These are phyloP conservation scores for Talaromyces verruculosus DNA, from an alignment of 2,329 filamentous ascomycete genomes.

Conservation along the genomic window DNA sequence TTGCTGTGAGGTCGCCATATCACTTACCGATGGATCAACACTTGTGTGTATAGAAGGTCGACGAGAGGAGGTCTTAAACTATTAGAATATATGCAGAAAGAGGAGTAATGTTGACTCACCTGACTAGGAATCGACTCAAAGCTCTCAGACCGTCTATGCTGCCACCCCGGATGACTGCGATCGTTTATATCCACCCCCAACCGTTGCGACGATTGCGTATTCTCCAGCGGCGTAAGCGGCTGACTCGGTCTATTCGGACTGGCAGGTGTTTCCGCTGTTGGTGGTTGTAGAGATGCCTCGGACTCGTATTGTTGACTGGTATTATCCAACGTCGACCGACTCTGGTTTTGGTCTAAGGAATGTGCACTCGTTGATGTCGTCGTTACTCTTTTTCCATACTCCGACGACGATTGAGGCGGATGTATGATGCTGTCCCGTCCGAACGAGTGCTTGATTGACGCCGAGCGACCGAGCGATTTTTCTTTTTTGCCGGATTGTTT, in stretches of 20 bases:
- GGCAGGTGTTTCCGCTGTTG: conserved; percentile 15
- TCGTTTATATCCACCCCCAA: conserved; percentile 16
- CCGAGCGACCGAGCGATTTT: conserved; percentile 16
- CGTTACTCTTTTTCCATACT: conserved; percentile 6
- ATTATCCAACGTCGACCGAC: background rate
- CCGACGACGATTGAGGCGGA: background rate
- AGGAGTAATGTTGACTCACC: conserved; percentile 21
- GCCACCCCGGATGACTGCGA: conserved; percentile 24
- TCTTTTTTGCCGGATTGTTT: conserved; percentile 3
- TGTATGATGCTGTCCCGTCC: background rate
- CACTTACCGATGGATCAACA: conserved; percentile 1
- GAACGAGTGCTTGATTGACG: conserved; percentile 18
- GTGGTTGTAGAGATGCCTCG: conserved; percentile 1
- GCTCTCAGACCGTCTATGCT: conserved; percentile 26
- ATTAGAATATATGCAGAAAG: conserved; percentile 6
- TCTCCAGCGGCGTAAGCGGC: conserved; percentile 22
- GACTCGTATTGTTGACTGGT: background rate
- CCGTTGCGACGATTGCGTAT: conserved; percentile 24
- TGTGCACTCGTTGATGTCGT: background rate
- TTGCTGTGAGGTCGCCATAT: conserved; percentile 13
- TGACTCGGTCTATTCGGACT: conserved; percentile 9
- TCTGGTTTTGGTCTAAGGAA: background rate
- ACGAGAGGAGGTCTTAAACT: conserved; percentile 14
- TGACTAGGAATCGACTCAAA: conserved; percentile 25
- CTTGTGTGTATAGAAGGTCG: conserved; percentile 16